Conservation (phyloP, 768 basidiomycete species). For the Peribolospora baueri region DNA sequence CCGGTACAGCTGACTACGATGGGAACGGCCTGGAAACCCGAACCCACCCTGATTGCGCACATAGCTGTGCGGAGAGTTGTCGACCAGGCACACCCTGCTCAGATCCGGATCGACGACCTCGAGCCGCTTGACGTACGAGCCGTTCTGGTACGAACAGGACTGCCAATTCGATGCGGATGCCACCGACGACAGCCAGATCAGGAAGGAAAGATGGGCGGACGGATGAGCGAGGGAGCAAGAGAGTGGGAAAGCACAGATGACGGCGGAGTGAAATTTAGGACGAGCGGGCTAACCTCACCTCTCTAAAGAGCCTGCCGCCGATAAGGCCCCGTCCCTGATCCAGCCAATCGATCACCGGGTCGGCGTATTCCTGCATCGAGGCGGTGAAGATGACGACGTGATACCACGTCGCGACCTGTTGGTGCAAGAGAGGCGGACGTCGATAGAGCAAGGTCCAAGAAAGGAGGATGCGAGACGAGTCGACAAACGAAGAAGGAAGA, state of each 20-base stretch:
- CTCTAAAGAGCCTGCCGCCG: conserved; percentile 66
- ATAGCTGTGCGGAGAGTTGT: conserved; percentile 88
- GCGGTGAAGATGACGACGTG: conserved; percentile 97
- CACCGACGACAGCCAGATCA: background rate
- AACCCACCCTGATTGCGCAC: conserved; percentile 64
- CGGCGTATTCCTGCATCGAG: conserved; percentile 97
- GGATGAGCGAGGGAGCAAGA: background rate
- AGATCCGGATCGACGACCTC: conserved; percentile 69
- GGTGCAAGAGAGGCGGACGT: background rate
- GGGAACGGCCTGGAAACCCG: background rate
- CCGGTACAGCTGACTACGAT: background rate
- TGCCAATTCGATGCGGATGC: conserved; percentile 15
- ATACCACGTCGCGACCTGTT: conserved; percentile 93
- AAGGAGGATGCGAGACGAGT: background rate
- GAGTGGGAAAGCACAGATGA: background rate
- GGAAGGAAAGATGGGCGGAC: background rate
- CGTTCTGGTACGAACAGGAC: conserved; percentile 85
- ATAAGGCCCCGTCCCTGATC: conserved; percentile 73
- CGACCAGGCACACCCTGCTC: conserved; percentile 74
- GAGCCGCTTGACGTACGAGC: conserved; percentile 84
- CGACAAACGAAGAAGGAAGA: background rate
- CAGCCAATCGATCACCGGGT: conserved; percentile 98
- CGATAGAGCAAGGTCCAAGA: background rate
- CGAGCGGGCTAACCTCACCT: conserved; percentile 26
- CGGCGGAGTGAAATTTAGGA: background rate